A percentile compares a stretch with the other conserved stretches of the same genome.
Conservation (phyloP, 371 early-diverging fungal genomes). For the Apophysomyces variabilis region DNA sequence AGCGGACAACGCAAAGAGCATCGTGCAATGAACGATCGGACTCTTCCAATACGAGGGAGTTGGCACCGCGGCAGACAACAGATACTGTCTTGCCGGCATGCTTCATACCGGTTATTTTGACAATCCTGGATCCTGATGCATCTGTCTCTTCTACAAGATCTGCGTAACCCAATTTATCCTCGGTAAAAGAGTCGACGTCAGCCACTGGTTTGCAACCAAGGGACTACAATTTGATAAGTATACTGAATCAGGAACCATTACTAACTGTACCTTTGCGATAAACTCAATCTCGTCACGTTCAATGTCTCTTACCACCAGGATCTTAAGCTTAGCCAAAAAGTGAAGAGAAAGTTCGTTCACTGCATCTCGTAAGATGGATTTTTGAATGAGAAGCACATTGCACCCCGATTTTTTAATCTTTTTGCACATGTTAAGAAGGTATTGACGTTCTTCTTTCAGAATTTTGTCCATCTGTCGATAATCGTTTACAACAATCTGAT, state of each 20-base stretch:
- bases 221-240: slow-evolving; percentile 50
- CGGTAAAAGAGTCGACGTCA: slow-evolving; percentile 95
- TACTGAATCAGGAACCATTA: not conserved
- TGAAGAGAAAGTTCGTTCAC: slow-evolving; percentile 97
- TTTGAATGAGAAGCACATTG: slow-evolving; percentile 97
- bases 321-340: slow-evolving; percentile 96
- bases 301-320: slow-evolving; percentile 96
- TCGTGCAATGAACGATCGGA: slow-evolving; percentile 98
- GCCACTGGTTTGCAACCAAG: slow-evolving; percentile 97
- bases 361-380: slow-evolving; percentile 97
- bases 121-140: slow-evolving; percentile 82
- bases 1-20: slow-evolving; percentile 97
- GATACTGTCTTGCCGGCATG: slow-evolving; percentile 89
- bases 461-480: slow-evolving; percentile 99
- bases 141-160: slow-evolving; percentile 92
- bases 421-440: slow-evolving; percentile 96
- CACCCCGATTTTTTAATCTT: slow-evolving; percentile 98
- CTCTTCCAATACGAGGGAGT: slow-evolving; percentile 97
- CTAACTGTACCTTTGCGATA: slow-evolving; percentile 77
- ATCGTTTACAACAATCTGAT: slow-evolving; percentile 97
- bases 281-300: slow-evolving; percentile 99
- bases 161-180: slow-evolving; percentile 95
- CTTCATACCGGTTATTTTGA: slow-evolving; percentile 91
- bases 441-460: slow-evolving; percentile 97
- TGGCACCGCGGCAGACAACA: slow-evolving; percentile 95